Evolutionary conservation across 345 rosid species (phyloP).

Genomic region (Hypericum androsaemum): DNA sequence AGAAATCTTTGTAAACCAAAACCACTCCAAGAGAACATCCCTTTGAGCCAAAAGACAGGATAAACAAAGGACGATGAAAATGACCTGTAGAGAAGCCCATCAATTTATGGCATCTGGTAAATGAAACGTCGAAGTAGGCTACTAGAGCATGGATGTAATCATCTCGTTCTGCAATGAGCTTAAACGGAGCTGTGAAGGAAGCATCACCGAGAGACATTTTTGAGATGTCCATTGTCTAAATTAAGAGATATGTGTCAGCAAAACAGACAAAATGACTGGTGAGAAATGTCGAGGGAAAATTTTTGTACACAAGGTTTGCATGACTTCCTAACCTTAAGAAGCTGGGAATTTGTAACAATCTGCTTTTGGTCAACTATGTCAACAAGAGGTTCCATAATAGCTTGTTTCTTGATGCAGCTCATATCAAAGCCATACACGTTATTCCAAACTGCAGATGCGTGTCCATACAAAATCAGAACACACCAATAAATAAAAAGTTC

Average conservation of each 20-base stretch:
- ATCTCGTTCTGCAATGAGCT: slow-evolving; percentile 89
- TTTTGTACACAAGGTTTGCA: not conserved
- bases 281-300: not conserved
- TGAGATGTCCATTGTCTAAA: slow-evolving; percentile 94
- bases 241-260: slow-evolving; percentile 4
- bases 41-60: too few relatives aligned
- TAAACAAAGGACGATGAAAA: slow-evolving; percentile 7
- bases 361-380: slow-evolving; percentile 77
- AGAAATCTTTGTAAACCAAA: too few relatives aligned
- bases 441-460: not conserved
- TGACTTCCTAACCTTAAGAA: not conserved
- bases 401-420: not conserved
- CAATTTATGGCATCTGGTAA: slow-evolving; percentile 86
- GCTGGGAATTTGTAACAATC: not conserved
- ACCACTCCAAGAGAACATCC: too few relatives aligned
- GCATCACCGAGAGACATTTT: slow-evolving; percentile 93
- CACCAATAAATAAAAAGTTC: slow-evolving; percentile 1
- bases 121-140: slow-evolving; percentile 97
- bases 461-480: not conserved
- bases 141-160: slow-evolving; percentile 97
- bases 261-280: slow-evolving; percentile 10
- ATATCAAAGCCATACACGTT: not conserved
- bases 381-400: slow-evolving; percentile 2
- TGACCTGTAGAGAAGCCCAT: slow-evolving; percentile 95
- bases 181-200: slow-evolving; percentile 87